These are phyloP conservation scores for Wickerhamiella kurtzmanii DNA, from an alignment of 805 yeast species.

Conservation along the genomic window DNA sequence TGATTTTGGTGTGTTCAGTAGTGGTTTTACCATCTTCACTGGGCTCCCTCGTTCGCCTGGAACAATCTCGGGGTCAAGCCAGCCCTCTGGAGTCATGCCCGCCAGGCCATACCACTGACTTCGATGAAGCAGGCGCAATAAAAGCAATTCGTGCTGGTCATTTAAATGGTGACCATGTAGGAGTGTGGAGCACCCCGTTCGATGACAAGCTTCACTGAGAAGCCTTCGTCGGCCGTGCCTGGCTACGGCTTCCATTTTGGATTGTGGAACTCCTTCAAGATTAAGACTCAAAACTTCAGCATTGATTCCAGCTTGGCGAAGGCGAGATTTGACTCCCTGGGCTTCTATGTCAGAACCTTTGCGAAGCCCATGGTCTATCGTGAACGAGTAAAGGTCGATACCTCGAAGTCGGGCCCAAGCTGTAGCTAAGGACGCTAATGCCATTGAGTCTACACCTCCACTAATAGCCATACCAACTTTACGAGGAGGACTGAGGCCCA, in stretches of 20 bases:
- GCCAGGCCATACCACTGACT: constrained; percentile 44
- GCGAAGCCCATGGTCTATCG: constrained; percentile 54
- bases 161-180: constrained; percentile 56
- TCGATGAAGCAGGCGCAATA: constrained; percentile 37
- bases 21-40: constrained; percentile 36
- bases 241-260: constrained; percentile 47
- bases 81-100: constrained; percentile 33
- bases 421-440: constrained; percentile 39
- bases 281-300: constrained; percentile 27
- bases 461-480: constrained; percentile 46
- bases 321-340: constrained; percentile 21
- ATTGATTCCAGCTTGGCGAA: constrained; percentile 19
- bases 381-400: constrained; percentile 35
- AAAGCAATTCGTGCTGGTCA: constrained; percentile 60
- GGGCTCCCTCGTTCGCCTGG: background rate
- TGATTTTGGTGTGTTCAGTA: constrained; percentile 34
- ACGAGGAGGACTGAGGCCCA: constrained; percentile 11
- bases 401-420: constrained; percentile 25
- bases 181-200: constrained; percentile 27
- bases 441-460: constrained; percentile 77
- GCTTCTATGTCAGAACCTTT: constrained; percentile 40
- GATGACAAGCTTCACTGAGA: constrained; percentile 31
- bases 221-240: constrained; percentile 38
- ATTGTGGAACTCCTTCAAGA: constrained; percentile 10
- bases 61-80: constrained; percentile 9